Conservation (phyloP, 345 rosid species). For the Syzygium aqueum region DNA sequence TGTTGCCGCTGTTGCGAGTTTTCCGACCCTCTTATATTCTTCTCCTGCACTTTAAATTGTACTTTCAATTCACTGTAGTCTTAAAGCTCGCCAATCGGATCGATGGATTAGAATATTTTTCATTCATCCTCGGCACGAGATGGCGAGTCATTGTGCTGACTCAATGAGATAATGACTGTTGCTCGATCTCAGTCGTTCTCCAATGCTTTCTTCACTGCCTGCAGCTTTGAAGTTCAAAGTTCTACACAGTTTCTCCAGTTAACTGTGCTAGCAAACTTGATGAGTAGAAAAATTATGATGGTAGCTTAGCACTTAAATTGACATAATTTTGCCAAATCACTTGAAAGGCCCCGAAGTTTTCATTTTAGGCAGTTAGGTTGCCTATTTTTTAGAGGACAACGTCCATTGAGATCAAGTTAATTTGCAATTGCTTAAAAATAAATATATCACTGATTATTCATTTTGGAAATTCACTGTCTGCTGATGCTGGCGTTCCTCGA, state of each 20-base stretch:
- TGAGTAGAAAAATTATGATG: background rate
- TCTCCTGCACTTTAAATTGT: background rate
- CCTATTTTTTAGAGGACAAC: background rate
- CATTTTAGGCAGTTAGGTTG: background rate
- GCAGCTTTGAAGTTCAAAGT: background rate
- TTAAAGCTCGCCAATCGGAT: background rate
- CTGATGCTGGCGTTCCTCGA: background rate
- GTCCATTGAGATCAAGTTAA: background rate
- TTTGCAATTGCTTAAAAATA: background rate
- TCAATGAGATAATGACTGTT: background rate
- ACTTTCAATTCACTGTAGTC: background rate
- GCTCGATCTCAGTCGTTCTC: background rate
- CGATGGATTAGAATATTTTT: background rate
- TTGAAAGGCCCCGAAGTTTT: background rate
- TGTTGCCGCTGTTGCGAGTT: background rate
- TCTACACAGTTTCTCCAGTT: background rate
- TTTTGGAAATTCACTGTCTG: background rate
- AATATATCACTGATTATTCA: background rate
- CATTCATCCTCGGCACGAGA: background rate
- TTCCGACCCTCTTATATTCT: background rate
- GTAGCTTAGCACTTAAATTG: background rate
- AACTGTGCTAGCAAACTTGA: background rate
- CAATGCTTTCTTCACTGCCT: background rate
- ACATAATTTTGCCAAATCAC: background rate
- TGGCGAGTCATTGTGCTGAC: background rate